Conservation (phyloP, 345 rosid species). For the Eucalyptus rudis region DNA sequence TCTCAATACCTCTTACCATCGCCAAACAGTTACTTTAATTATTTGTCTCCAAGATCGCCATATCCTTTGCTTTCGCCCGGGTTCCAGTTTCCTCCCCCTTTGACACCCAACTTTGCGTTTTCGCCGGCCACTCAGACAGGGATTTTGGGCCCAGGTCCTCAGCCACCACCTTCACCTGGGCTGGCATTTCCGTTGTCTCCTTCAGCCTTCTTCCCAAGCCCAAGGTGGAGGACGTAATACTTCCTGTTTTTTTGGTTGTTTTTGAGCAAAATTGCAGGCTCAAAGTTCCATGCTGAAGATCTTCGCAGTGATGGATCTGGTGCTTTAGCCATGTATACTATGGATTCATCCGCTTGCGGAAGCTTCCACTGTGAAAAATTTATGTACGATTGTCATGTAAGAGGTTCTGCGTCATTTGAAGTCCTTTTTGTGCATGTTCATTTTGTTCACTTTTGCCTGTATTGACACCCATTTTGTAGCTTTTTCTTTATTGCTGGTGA, state of each 20-base stretch:
- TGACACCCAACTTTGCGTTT: conserved; percentile 65
- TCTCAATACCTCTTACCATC: conserved; percentile 76
- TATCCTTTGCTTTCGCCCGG: conserved; percentile 71
- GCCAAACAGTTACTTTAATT: conserved; percentile 43
- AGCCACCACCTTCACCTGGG: conserved; percentile 73
- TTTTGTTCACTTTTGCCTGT: not conserved
- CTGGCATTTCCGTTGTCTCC: conserved; percentile 59
- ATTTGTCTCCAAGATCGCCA: conserved; percentile 66
- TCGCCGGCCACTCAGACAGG: conserved; percentile 61
- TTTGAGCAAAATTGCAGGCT: not conserved
- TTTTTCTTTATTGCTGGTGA: not conserved
- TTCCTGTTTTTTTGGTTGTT: not conserved
- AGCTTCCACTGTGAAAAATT: not conserved
- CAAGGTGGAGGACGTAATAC: conserved; percentile 58
- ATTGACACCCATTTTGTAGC: not conserved
- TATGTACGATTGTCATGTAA: not conserved
- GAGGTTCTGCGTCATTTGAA: not conserved
- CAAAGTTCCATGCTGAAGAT: not conserved
- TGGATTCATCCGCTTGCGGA: not conserved
- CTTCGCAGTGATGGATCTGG: not conserved
- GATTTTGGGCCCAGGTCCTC: conserved; percentile 64
- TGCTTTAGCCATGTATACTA: not conserved
- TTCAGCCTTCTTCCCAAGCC: conserved; percentile 64
- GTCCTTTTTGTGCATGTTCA: not conserved
- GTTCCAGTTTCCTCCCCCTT: conserved; percentile 64